Evolutionary conservation across 768 basidiomycete species (phyloP), one percentile per base, ranked within the genome.

Genomic region (Tephrocybe rancida): DNA sequence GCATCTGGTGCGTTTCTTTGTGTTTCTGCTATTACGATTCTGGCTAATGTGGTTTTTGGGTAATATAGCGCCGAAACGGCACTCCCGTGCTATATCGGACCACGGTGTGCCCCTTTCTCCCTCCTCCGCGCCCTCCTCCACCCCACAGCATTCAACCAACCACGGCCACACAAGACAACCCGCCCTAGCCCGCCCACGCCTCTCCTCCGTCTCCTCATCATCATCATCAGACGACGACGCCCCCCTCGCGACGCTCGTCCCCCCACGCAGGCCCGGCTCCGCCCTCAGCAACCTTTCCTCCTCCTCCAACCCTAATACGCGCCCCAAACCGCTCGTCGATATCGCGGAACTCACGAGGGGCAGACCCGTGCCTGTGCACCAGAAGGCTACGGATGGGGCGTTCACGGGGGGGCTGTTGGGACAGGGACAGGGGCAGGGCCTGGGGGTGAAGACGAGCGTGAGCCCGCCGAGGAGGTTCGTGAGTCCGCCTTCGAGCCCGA

Each of bases 211-310:
- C 25, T 51, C 50, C 10, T n/a, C 29, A 27, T 38, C 51, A 29
- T 34, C 39, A 24, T 74, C 74, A 1, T 39, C 50, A 1, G 29
- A 80, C 78, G 83, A 82, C 48, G 80, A 87, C 53, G 79, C 83
- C 1, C 90, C 89, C 11, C 75, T 92, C 30, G 84, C 86, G 0
- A 75, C 72, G 1, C 73, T 90, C 30, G 70, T 88, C 6, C 74
- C 75, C 0, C 88, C 89, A 10, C 78, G 74, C 44, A 78, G 90
- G 30, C 88, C 89, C 14, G 87, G 86, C 16, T 88, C 85, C 57
- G 76, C 86, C 16, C 67, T 78, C 54, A 81, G 80, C 6, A 69
- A 71, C 6, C 67, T 68, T 50, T 74, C 74, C 27, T 70, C 70
- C 6, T 61, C 54, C 21, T 53, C 58, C 14, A 27, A 24, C 42